phyloP scores from a whole-genome alignment of 306 rosid genomes.

The Spatholobus suberectus region DNA sequence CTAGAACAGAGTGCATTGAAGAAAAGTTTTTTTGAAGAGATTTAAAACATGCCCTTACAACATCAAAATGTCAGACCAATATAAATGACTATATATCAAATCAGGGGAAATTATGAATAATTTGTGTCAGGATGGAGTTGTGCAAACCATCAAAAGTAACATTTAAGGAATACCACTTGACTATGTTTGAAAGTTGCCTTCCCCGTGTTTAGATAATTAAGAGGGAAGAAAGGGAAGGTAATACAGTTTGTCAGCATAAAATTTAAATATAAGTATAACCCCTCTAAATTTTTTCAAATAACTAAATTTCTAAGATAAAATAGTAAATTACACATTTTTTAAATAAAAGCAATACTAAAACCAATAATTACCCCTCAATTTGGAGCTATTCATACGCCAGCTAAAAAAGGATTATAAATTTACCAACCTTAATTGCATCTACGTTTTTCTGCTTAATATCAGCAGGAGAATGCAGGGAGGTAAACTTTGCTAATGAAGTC shows the following conservation, averaged over 20 bases:
- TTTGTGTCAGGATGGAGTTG: neutral
- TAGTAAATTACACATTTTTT: neutral
- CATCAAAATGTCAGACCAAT: neutral
- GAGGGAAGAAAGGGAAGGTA: slow-evolving; percentile 12
- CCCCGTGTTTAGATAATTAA: neutral
- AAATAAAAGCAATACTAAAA: neutral
- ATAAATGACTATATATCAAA: neutral
- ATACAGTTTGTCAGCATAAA: neutral
- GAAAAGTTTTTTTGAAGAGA: neutral
- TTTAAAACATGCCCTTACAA: neutral
- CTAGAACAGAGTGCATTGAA: neutral
- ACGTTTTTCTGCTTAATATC: slow-evolving; percentile 96
- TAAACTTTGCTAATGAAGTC: slow-evolving; percentile 95
- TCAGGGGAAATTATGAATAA: neutral
- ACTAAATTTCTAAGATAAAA: slow-evolving; percentile 12
- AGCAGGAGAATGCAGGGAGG: slow-evolving; percentile 95
- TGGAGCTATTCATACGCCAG: slow-evolving; percentile 32
- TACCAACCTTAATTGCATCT: slow-evolving; percentile 94
- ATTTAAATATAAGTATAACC: neutral
- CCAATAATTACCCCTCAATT: slow-evolving; percentile 5
- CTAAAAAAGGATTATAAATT: slow-evolving; percentile 30
- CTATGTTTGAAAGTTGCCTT: neutral
- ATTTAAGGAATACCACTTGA: neutral
- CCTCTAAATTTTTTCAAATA: neutral
- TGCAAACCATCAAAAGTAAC: neutral